phyloP scores from a whole-genome alignment of 2,329 filamentous ascomycete species.

The Curvularia verruculosa region DNA sequence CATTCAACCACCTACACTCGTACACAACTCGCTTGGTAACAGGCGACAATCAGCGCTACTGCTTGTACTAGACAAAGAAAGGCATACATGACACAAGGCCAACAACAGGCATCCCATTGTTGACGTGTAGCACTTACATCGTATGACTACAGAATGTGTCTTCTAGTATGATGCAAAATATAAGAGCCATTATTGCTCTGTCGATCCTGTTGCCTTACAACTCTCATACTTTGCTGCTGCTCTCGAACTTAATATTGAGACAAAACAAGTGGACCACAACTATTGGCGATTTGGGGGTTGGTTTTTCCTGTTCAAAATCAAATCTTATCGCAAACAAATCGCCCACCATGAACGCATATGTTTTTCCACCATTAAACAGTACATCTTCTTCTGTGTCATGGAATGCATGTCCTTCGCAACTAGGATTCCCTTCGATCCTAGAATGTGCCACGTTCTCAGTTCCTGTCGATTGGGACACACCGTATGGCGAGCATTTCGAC shows the following conservation, averaged over 20 bases:
- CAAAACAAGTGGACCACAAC: background rate
- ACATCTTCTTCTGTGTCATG: slow-evolving; percentile 2
- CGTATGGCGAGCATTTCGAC: slow-evolving; percentile 34
- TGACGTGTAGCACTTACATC: background rate
- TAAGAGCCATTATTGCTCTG: background rate
- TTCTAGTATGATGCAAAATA: background rate
- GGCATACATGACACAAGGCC: background rate
- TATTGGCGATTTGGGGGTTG: background rate
- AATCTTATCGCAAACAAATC: background rate
- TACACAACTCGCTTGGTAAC: background rate
- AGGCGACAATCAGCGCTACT: slow-evolving; percentile 5
- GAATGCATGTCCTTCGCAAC: slow-evolving; percentile 6
- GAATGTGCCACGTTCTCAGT: slow-evolving; percentile 33
- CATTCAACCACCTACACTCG: background rate
- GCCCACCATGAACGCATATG: background rate
- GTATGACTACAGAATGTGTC: background rate
- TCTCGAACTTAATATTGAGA: background rate
- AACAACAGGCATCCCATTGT: background rate
- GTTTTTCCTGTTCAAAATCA: background rate
- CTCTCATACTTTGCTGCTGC: background rate
- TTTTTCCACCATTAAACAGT: slow-evolving; percentile 6
- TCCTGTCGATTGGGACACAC: slow-evolving; percentile 43
- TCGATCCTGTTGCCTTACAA: background rate
- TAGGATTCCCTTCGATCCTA: slow-evolving; percentile 10
- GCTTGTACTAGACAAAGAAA: background rate